phyloP scores from a whole-genome alignment of 768 basidiomycete genomes.

The Rhizopogon salebrosus region DNA sequence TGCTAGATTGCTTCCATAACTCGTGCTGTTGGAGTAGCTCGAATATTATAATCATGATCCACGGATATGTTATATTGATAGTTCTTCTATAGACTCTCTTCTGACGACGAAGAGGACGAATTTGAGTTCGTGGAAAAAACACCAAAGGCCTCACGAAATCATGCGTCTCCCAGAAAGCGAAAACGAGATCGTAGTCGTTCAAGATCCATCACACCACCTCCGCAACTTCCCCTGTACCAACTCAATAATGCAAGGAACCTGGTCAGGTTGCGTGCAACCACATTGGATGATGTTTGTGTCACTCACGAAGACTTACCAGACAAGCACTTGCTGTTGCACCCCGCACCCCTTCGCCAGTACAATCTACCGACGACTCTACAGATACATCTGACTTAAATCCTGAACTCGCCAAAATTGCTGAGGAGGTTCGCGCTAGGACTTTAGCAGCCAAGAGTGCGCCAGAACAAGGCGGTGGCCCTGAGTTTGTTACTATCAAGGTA shows the following conservation, averaged over 20 bases:
- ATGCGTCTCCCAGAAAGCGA: constrained; percentile 33
- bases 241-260: constrained; percentile 53
- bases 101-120: constrained; percentile 43
- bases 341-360: constrained; percentile 45
- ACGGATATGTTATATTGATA: neutral
- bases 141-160: constrained; percentile 9
- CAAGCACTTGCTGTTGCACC: constrained; percentile 38
- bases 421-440: constrained; percentile 29
- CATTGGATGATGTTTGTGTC: neutral
- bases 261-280: constrained; percentile 44
- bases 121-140: constrained; percentile 35
- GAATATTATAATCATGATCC: neutral
- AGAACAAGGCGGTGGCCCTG: constrained; percentile 26
- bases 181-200: constrained; percentile 55
- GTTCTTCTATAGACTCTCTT: constrained; percentile 24
- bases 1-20: neutral
- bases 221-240: constrained; percentile 48
- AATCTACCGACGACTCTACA: constrained; percentile 36
- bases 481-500: constrained; percentile 47
- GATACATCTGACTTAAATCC: constrained; percentile 53
- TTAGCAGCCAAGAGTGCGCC: constrained; percentile 17
- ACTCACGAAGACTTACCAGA: constrained; percentile 26
- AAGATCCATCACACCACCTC: constrained; percentile 73
- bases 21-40: neutral
- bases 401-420: constrained; percentile 56